phyloP scores from a whole-genome alignment of 1,139 yeast genomes.

The Hyphopichia pseudoburtonii region DNA sequence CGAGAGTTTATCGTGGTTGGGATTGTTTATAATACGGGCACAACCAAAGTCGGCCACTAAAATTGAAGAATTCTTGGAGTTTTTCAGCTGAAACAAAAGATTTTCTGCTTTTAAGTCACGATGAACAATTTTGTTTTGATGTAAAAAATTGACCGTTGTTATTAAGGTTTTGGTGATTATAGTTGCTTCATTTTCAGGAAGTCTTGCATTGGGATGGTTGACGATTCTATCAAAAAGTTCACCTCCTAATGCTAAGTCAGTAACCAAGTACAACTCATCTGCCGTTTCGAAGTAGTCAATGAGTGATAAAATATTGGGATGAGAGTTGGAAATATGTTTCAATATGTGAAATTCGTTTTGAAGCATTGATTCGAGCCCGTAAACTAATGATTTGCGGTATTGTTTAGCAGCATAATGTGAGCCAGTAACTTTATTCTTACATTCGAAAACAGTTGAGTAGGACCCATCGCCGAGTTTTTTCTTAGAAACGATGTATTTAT shows the following conservation, averaged over 20 bases:
- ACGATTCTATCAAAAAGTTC: constrained; percentile 67
- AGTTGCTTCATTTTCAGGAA: constrained; percentile 49
- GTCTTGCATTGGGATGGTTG: constrained; percentile 26
- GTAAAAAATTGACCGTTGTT: constrained; percentile 31
- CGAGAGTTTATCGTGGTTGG: constrained; percentile 20
- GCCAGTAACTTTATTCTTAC: constrained; percentile 32
- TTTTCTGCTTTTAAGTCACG: constrained; percentile 46
- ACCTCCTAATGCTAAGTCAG: constrained; percentile 69
- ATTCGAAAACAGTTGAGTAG: constrained; percentile 39
- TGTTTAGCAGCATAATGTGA: constrained; percentile 41
- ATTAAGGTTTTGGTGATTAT: constrained; percentile 33
- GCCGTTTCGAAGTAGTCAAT: constrained; percentile 72
- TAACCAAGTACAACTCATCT: constrained; percentile 57
- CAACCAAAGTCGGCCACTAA: constrained; percentile 76
- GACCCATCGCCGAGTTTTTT: constrained; percentile 38
- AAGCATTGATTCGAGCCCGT: constrained; percentile 37
- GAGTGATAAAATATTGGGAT: constrained; percentile 54
- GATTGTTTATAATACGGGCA: constrained; percentile 35
- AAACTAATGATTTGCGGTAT: constrained; percentile 32
- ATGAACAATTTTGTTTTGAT: constrained; percentile 35
- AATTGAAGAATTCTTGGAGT: constrained; percentile 36
- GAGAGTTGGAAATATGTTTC: constrained; percentile 46
- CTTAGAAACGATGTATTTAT: constrained; percentile 35
- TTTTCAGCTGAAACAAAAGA: constrained; percentile 26
- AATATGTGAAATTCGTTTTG: constrained; percentile 58